These are phyloP conservation scores for Calonectria henricotiae DNA, from an alignment of 2,329 filamentous ascomycete genomes.

Conservation along the genomic window DNA sequence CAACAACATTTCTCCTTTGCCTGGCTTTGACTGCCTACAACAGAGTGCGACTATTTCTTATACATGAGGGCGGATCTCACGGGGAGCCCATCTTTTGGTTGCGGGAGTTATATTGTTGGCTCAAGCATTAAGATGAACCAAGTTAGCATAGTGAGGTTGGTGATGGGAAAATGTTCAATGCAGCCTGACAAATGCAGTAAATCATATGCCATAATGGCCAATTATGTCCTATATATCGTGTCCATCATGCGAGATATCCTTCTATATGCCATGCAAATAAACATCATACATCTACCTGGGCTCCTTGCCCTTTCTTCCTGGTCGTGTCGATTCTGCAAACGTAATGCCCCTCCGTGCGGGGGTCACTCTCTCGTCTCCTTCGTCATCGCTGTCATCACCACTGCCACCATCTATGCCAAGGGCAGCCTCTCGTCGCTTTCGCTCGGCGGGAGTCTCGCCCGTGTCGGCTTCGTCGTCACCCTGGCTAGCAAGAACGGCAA, in stretches of 20 bases:
- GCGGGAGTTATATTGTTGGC: no score
- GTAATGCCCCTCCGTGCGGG: slow-evolving; percentile 72
- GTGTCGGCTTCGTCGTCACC: slow-evolving; percentile 61
- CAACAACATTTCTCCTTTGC: no score
- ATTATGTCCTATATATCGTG: slow-evolving; percentile 30
- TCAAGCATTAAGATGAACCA: no score
- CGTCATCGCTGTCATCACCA: slow-evolving; percentile 65
- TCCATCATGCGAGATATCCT: slow-evolving; percentile 36
- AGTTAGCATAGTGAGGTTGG: not conserved
- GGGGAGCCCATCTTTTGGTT: no score
- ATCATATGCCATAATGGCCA: slow-evolving; percentile 29
- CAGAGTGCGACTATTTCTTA: no score
- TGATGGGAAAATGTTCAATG: not conserved
- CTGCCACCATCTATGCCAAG: slow-evolving; percentile 73
- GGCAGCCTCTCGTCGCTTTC: slow-evolving; percentile 81
- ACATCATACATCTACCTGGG: slow-evolving; percentile 27
- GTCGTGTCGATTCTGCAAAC: slow-evolving; percentile 69
- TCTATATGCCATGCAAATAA: slow-evolving; percentile 47
- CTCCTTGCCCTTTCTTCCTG: slow-evolving; percentile 40
- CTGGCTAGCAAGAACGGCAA: slow-evolving; percentile 68
- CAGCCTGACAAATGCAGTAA: not conserved
- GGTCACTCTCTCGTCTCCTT: slow-evolving; percentile 70
- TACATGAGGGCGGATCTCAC: no score
- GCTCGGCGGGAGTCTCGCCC: slow-evolving; percentile 82
- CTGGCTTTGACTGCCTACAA: no score